Evolutionary conservation across 805 yeast species (phyloP).

Genomic region (Nematodospora valgi): DNA sequence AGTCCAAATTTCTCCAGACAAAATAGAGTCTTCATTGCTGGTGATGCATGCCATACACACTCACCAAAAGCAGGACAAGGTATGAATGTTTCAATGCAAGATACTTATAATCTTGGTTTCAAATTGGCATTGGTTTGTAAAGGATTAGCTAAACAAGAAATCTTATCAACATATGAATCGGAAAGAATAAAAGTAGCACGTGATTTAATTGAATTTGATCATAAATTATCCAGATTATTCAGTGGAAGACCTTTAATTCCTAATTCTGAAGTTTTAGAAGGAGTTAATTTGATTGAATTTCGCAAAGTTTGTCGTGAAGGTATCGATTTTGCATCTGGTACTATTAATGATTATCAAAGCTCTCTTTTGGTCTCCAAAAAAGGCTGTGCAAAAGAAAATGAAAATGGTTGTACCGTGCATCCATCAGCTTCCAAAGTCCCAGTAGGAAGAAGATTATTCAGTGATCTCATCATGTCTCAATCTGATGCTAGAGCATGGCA

Average conservation of each 20-base stretch:
- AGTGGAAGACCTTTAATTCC: constrained; percentile 25
- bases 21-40: constrained; percentile 75
- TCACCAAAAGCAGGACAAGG: constrained; percentile 99
- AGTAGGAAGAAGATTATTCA: constrained; percentile 22
- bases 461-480: constrained; percentile 20
- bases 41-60: constrained; percentile 97
- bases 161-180: constrained; percentile 26
- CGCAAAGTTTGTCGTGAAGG: constrained; percentile 23
- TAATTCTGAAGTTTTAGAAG: constrained; percentile 11
- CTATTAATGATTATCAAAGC: constrained; percentile 22
- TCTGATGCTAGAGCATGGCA: constrained; percentile 21
- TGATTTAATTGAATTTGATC: constrained; percentile 29
- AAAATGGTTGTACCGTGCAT: constrained; percentile 4
- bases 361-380: constrained; percentile 16
- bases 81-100: constrained; percentile 46
- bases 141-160: constrained; percentile 17
- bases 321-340: constrained; percentile 27
- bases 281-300: constrained; percentile 25
- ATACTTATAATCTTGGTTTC: constrained; percentile 29
- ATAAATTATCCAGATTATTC: constrained; percentile 23
- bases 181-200: constrained; percentile 28
- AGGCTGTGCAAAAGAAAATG: constrained; percentile 5
- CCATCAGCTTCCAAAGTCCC: constrained; percentile 18
- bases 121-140: constrained; percentile 27
- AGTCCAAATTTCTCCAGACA: constrained; percentile 12